phyloP scores from a whole-genome alignment of 148 eudicot species.

The Silene latifolia region DNA sequence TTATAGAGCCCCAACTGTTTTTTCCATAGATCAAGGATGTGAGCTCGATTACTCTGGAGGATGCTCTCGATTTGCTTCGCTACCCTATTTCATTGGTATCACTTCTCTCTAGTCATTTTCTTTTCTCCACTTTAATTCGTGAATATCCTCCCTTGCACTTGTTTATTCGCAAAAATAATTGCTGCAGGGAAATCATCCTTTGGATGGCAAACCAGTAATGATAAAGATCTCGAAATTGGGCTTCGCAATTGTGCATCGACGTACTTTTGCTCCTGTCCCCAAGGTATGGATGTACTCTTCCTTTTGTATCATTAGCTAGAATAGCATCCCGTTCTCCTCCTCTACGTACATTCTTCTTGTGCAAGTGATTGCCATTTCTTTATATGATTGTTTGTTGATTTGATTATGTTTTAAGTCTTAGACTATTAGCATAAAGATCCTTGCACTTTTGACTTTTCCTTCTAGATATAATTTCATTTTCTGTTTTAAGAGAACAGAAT shows the following conservation, averaged over 20 bases:
- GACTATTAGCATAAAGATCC: background rate
- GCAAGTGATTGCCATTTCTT: background rate
- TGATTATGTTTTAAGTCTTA: no score
- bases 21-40: slow-evolving; percentile 52
- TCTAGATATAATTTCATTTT: background rate
- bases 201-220: slow-evolving; percentile 55
- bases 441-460: background rate
- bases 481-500: no score
- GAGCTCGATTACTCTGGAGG: slow-evolving; percentile 55
- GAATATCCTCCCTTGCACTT: background rate
- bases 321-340: background rate
- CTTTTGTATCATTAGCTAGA: slow-evolving; percentile 1
- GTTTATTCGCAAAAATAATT: background rate
- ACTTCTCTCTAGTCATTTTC: slow-evolving; percentile 10
- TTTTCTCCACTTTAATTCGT: slow-evolving; percentile 2
- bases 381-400: background rate
- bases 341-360: background rate
- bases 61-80: slow-evolving; percentile 63
- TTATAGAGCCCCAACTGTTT: slow-evolving; percentile 1
- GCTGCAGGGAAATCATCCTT: slow-evolving; percentile 78
- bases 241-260: slow-evolving; percentile 63
- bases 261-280: slow-evolving; percentile 56
- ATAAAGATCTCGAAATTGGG: slow-evolving; percentile 60
- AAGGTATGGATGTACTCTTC: slow-evolving; percentile 48
- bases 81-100: slow-evolving; percentile 75